These are phyloP conservation scores for Penicillium paradoxum DNA, from an alignment of 495 filamentous ascomycete genomes.

Conservation along the genomic window DNA sequence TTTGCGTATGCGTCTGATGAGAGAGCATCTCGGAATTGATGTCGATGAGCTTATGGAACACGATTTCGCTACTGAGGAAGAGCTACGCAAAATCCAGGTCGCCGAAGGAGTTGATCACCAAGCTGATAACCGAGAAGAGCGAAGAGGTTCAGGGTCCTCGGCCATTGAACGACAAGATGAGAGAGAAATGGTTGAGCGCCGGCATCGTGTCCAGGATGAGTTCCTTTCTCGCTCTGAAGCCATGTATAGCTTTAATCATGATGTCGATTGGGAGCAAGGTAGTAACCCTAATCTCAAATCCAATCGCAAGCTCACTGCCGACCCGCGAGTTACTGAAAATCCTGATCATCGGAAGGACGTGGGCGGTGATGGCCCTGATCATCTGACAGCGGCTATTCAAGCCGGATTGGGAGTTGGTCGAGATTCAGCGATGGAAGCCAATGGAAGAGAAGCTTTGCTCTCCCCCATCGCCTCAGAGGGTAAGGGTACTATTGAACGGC, in stretches of 20 bases:
- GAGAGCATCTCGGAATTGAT: constrained; percentile 93
- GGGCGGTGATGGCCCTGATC: constrained; percentile 68
- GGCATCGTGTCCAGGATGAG: constrained; percentile 57
- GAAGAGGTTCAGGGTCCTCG: constrained; percentile 30
- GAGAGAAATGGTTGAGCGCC: constrained; percentile 51
- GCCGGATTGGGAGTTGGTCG: constrained; percentile 54
- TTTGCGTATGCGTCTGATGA: constrained; percentile 88
- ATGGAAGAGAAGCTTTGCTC: constrained; percentile 61
- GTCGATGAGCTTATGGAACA: constrained; percentile 87
- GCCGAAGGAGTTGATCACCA: constrained; percentile 30
- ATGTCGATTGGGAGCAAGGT: constrained; percentile 65
- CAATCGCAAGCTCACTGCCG: constrained; percentile 55
- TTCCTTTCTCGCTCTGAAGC: constrained; percentile 55
- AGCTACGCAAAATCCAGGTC: constrained; percentile 38
- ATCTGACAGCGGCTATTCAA: constrained; percentile 54
- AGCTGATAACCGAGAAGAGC: constrained; percentile 16
- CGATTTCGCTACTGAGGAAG: constrained; percentile 52
- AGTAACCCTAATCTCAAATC: constrained; percentile 57
- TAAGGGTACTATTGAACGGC: constrained; percentile 49
- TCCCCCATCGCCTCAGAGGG: constrained; percentile 55
- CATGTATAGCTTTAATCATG: constrained; percentile 79
- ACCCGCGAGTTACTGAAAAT: constrained; percentile 60
- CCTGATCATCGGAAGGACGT: constrained; percentile 67
- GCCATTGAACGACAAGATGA: constrained; percentile 44
- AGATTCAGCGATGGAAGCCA: constrained; percentile 59